A percentile compares a stretch with the other conserved stretches of the same genome.
These are phyloP conservation scores for Daldinia sp. DNA, from an alignment of 2,329 filamentous ascomycete species.

Conservation along the genomic window DNA sequence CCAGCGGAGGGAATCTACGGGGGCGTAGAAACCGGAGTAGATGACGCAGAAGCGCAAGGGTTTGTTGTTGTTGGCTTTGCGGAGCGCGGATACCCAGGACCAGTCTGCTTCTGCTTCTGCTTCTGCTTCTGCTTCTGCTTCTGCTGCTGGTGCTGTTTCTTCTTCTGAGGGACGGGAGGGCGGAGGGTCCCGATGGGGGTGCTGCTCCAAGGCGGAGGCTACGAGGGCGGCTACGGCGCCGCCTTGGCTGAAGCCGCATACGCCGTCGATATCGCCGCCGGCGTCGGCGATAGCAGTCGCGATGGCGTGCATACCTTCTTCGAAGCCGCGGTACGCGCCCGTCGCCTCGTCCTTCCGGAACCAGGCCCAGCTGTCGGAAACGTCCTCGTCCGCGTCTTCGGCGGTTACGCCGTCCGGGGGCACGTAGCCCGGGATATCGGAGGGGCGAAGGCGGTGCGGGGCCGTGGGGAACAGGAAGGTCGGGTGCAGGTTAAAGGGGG, in stretches of 20 bases:
- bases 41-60: constrained; percentile 70
- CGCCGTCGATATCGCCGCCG: constrained; percentile 76
- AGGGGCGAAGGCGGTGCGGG: constrained; percentile 70
- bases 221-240: constrained; percentile 79
- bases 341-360: constrained; percentile 77
- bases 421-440: constrained; percentile 78
- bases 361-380: constrained; percentile 83
- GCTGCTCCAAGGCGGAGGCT: constrained; percentile 75
- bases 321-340: constrained; percentile 74
- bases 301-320: constrained; percentile 74
- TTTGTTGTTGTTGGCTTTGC: constrained; percentile 61
- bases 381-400: constrained; percentile 60
- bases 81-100: constrained; percentile 60
- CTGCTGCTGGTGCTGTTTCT: constrained; percentile 30
- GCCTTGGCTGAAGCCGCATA: constrained; percentile 87
- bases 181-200: constrained; percentile 47
- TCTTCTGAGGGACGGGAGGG: constrained; percentile 12
- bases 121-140: constrained; percentile 30
- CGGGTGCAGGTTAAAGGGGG: constrained; percentile 65
- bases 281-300: constrained; percentile 71
- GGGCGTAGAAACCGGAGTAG: constrained; percentile 75
- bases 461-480: constrained; percentile 76
- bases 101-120: constrained; percentile 36
- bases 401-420: constrained; percentile 53
- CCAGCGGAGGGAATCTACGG: constrained; percentile 48